These are phyloP conservation scores for Blastomyces silverae DNA, from an alignment of 2,329 filamentous ascomycete genomes.

Conservation along the genomic window DNA sequence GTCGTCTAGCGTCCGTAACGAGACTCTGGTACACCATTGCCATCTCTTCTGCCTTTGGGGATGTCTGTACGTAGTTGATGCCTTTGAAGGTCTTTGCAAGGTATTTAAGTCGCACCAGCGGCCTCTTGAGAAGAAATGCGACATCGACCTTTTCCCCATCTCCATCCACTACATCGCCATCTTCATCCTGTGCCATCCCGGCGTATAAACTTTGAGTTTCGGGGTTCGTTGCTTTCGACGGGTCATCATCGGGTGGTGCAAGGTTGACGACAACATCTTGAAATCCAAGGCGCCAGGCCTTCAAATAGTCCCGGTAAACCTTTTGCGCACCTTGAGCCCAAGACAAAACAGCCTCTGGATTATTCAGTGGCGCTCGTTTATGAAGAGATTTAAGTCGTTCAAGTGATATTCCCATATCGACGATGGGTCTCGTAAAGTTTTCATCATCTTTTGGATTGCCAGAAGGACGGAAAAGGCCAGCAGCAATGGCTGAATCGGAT, in stretches of 20 bases:
- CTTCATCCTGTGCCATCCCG: slow-evolving; percentile 51
- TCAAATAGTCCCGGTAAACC: slow-evolving; percentile 78
- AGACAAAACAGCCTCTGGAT: slow-evolving; percentile 62
- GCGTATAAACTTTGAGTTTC: slow-evolving; percentile 49
- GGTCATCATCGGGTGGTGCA: slow-evolving; percentile 64
- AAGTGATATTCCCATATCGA: slow-evolving; percentile 86
- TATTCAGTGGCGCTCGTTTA: slow-evolving; percentile 67
- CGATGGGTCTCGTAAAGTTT: slow-evolving; percentile 73
- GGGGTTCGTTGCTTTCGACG: slow-evolving; percentile 32
- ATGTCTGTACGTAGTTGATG: slow-evolving; percentile 40
- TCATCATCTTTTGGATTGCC: slow-evolving; percentile 50
- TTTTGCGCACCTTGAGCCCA: slow-evolving; percentile 76
- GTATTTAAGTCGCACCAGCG: slow-evolving; percentile 79
- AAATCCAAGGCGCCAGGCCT: slow-evolving; percentile 86
- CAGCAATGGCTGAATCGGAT: slow-evolving; percentile 56
- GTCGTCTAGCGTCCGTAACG: slow-evolving; percentile 67
- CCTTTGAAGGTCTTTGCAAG: slow-evolving; percentile 75
- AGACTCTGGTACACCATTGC: slow-evolving; percentile 61
- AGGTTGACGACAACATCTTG: slow-evolving; percentile 92
- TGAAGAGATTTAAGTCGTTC: slow-evolving; percentile 78
- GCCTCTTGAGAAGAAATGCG: slow-evolving; percentile 82
- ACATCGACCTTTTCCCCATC: slow-evolving; percentile 90
- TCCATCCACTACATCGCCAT: slow-evolving; percentile 58
- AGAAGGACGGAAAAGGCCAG: slow-evolving; percentile 60
- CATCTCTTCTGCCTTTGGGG: slow-evolving; percentile 52